A percentile compares a stretch with the other conserved stretches of the same genome.
Evolutionary conservation across 1,139 yeast genomes (phyloP).

Genomic region (Saccharomyces hybrid): DNA sequence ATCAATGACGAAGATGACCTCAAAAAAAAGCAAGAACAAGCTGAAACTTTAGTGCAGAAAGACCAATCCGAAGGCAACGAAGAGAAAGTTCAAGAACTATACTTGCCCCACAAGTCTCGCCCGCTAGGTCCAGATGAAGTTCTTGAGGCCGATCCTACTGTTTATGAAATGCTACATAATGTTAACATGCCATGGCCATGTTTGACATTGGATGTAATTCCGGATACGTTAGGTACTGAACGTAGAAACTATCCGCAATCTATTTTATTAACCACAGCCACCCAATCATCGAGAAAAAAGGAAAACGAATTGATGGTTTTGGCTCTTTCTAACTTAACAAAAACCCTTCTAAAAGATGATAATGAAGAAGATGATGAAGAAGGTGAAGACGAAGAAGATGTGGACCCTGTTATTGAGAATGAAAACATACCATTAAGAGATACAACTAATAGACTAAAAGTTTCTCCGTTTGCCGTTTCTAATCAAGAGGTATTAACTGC

Average conservation of each 20-base stretch:
- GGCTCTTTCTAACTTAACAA: slow-evolving; percentile 73
- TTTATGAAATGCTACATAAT: slow-evolving; percentile 92
- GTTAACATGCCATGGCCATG: slow-evolving; percentile 97
- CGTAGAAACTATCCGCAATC: slow-evolving; percentile 88
- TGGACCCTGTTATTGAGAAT: slow-evolving; percentile 81
- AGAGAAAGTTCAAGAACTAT: slow-evolving; percentile 36
- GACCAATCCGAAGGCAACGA: slow-evolving; percentile 28
- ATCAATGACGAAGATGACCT: slow-evolving; percentile 37
- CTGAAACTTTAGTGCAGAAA: slow-evolving; percentile 31
- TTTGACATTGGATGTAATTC: slow-evolving; percentile 78
- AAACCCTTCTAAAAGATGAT: slow-evolving; percentile 76
- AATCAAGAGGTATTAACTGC: slow-evolving; percentile 70
- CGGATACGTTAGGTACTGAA: slow-evolving; percentile 80
- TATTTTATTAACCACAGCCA: slow-evolving; percentile 79
- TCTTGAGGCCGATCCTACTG: slow-evolving; percentile 91
- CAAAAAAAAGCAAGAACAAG: slow-evolving; percentile 30
- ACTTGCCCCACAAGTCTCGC: slow-evolving; percentile 78
- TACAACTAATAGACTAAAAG: slow-evolving; percentile 85
- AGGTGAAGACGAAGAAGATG: slow-evolving; percentile 62
- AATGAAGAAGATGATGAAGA: slow-evolving; percentile 68
- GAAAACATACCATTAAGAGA: slow-evolving; percentile 67
- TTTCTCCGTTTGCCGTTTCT: slow-evolving; percentile 60
- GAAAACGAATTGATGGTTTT: slow-evolving; percentile 83
- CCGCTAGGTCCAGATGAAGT: slow-evolving; percentile 95
- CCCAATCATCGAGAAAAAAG: slow-evolving; percentile 81